phyloP scores from a whole-genome alignment of 148 eudicot species.

The Oxyria digyna region DNA sequence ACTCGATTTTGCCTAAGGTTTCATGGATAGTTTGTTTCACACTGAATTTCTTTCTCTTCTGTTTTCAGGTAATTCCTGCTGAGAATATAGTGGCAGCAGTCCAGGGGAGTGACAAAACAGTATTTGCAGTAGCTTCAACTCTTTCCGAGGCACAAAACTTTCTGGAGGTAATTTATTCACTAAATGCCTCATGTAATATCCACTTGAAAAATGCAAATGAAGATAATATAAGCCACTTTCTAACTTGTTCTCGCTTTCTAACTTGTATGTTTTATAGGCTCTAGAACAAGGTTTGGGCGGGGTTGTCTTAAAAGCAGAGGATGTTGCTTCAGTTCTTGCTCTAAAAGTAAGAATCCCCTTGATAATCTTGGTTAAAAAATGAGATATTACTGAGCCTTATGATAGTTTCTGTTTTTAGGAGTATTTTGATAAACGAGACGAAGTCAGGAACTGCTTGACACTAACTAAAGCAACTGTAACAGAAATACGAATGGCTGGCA shows the following conservation, averaged over 20 bases:
- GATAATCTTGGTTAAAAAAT: constrained; percentile 9
- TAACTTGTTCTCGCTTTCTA: too few species aligned
- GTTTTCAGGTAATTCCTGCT: constrained; percentile 70
- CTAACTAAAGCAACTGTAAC: constrained; percentile 53
- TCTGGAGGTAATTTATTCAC: constrained; percentile 47
- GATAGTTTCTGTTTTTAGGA: constrained; percentile 41
- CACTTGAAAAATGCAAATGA: too few species aligned
- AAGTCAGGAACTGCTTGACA: constrained; percentile 37
- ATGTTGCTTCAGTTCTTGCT: constrained; percentile 51
- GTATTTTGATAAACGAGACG: constrained; percentile 68
- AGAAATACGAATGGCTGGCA: constrained; percentile 56
- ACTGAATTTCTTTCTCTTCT: neutral
- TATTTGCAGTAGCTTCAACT: constrained; percentile 64
- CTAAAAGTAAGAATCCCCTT: constrained; percentile 46
- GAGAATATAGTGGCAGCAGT: constrained; percentile 85
- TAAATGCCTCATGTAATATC: neutral
- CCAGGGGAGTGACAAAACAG: constrained; percentile 54
- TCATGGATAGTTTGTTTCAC: neutral
- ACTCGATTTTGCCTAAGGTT: neutral
- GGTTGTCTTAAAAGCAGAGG: constrained; percentile 66
- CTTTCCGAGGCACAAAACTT: constrained; percentile 59
- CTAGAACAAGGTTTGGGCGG: constrained; percentile 85
- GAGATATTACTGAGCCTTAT: constrained; percentile 12
- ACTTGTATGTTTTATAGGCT: constrained; percentile 31
- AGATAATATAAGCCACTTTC: neutral